Evolutionary conservation across 495 filamentous ascomycete genomes (phyloP), one percentile per base, ranked within the genome.

Genomic region (Emericellopsis terricola): DNA sequence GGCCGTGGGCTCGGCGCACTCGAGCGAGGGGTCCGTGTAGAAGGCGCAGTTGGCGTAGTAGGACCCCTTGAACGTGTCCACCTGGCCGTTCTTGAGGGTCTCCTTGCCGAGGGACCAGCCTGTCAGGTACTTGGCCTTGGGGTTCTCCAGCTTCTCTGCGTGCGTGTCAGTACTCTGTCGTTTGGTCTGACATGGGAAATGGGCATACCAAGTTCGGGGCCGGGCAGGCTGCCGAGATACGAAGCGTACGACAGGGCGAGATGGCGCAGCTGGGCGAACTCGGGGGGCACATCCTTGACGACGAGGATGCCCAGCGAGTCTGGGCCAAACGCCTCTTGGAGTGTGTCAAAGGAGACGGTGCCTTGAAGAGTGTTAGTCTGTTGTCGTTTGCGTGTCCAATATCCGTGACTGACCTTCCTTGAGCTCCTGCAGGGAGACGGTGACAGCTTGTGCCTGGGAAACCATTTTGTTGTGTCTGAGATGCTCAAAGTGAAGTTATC

Each of bases 41-140:
- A 93, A 94, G 33, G 81, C 81, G 53, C 84, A 93, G 57, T 96
- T 94, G 50, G 86, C 77, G 51, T 96, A 99, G 64, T 80, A 99
- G 13, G 83, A 92, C 35, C 89, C 89, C 59, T 99, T 99, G 8
- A 81, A 67, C 4, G 79, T 93, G 46, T 99, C 89, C 42, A 85
- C 81, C 38, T 77, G 75, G 39, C 86, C 83, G 47, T 79, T 74
- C 42, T 81, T 81, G 31, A 96, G 72, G n/a, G 80, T 89, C 55
- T 94, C 87, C 55, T 91, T 93, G 35, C 86, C 87, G 48, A 74
- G 78, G 20, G 84, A 93, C 71, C 71, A 76, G 27, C 71, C 71
- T n/a, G 69, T 72, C 3, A 76, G 53, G 39, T 73, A 76, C 40
- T 73, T 74, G 19, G 71, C 60, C 32, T 64, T 64, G 16, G 70